Conservation (phyloP, 108 stramenopile species). For the Cyclotella kingstonii region DNA sequence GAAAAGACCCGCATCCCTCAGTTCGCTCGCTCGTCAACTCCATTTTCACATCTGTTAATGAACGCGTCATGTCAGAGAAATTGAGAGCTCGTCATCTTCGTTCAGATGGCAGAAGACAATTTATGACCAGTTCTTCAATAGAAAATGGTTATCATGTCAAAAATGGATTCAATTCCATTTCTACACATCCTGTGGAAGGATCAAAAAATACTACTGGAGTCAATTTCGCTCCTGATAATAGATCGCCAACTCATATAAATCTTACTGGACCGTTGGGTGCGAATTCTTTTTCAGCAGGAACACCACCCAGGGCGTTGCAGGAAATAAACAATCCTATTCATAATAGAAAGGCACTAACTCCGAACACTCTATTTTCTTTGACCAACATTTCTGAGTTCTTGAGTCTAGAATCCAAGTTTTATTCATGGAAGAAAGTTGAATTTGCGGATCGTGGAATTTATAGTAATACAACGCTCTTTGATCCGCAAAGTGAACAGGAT, state of each 20-base stretch:
- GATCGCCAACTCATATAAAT: slow-evolving; percentile 3
- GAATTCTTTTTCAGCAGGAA: slow-evolving; percentile 20
- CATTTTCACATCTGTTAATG: slow-evolving; percentile 76
- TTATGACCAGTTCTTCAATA: slow-evolving; percentile 2
- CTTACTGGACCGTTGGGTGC: slow-evolving; percentile 18
- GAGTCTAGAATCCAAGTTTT: slow-evolving; percentile 71
- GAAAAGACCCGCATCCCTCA: slow-evolving; percentile 73
- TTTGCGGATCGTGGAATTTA: slow-evolving; percentile 46
- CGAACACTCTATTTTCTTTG: slow-evolving; percentile 5
- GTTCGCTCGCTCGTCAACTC: slow-evolving; percentile 59
- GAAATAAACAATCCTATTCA: neutral
- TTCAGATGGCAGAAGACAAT: slow-evolving; percentile 15
- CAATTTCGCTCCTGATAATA: slow-evolving; percentile 15
- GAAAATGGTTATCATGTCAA: slow-evolving; percentile 5
- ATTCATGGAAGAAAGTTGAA: slow-evolving; percentile 62
- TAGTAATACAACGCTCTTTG: slow-evolving; percentile 31
- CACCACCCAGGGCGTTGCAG: slow-evolving; percentile 15
- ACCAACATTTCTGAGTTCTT: slow-evolving; percentile 14
- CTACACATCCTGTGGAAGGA: slow-evolving; percentile 5
- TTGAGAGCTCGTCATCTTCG: slow-evolving; percentile 32
- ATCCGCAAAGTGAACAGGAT: slow-evolving; percentile 77
- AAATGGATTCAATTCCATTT: neutral
- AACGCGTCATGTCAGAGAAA: slow-evolving; percentile 51
- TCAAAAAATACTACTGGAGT: slow-evolving; percentile 20
- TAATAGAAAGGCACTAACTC: neutral